phyloP scores from a whole-genome alignment of 257 asterid genomes.

The Ocimum tenuiflorum region DNA sequence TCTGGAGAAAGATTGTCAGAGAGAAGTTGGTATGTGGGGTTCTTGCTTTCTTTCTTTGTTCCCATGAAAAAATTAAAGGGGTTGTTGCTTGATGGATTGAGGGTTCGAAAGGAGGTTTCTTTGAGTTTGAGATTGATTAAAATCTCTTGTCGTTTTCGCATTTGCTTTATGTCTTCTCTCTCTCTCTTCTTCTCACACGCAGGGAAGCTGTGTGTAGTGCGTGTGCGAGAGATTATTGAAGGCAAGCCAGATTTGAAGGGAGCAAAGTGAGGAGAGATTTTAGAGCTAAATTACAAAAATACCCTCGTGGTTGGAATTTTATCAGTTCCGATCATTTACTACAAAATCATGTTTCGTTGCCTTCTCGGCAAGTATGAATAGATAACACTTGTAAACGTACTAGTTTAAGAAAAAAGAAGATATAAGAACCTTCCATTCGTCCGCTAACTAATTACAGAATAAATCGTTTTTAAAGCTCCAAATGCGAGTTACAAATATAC shows the following conservation, averaged over 20 bases:
- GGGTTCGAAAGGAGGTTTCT: constrained; percentile 10
- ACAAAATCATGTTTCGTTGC: no score
- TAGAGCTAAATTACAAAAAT: not conserved
- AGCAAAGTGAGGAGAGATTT: not conserved
- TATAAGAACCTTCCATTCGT: no score
- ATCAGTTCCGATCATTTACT: no score
- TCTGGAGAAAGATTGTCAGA: not conserved
- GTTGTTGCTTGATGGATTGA: constrained; percentile 2
- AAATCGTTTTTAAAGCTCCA: no score
- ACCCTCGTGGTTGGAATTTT: not conserved
- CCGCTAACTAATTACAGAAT: no score
- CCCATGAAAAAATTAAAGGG: not conserved
- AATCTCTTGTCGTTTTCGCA: not conserved
- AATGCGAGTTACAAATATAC: no score
- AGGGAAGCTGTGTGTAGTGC: not conserved
- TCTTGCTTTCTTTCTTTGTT: not conserved
- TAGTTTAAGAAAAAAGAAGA: no score
- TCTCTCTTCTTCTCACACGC: constrained; percentile 4
- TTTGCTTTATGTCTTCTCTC: not conserved
- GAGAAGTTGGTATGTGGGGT: constrained; percentile 11
- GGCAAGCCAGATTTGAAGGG: constrained; percentile 7
- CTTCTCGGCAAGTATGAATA: no score
- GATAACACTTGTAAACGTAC: no score
- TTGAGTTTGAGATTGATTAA: not conserved
- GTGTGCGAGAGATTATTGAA: constrained; percentile 13